Base-by-base conservation (phyloP, 495 filamentous ascomycete genomes). In the Penicillium goetzii region DNA sequence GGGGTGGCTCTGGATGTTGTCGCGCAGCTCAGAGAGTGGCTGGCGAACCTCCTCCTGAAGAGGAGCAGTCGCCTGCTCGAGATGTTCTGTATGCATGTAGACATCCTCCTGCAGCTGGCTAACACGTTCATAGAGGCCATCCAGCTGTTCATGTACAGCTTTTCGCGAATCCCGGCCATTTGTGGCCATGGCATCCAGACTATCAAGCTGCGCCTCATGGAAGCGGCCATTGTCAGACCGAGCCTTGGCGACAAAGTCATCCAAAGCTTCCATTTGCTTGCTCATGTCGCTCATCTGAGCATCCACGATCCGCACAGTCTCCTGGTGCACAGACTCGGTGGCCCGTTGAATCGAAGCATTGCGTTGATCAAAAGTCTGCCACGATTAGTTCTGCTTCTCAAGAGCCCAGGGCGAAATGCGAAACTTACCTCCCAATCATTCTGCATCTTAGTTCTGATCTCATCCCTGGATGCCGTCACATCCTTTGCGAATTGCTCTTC, bases 251-350 rank as follows among this genome's bases (percentile, higher is more conserved):
- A 97, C 91, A 64, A 97, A 97, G 62, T 92, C 90, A 75, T 97
- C 95, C 7, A 98, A 82, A 8, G 91, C 89, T 65, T 84, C 84
- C 86, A 99, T 94, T 76, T 98, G 92, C 9, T 81, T 82, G 60
- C 90, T 88, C 77, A 99, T 89, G 60, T 96, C 89, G 41, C 83
- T 83, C 78, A 97, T 90, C 74, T 98, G 96, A 28, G 88, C 89
- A 70, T 93, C 90, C 11, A 97, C 94, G 66, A 96, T 95, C 1
- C 87, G 88, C 21, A 97, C 86, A 0, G 93, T 96, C 75, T 96
- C 89, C n/a, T 91, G 89, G 62, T 98, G 92, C 11, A 98, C 92
- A 0, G 92, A 90, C 58, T 90, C 89, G 1, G 93, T 96, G 0
- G 90, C 88, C 2, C 83, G 83, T 63, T 92, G 90, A 62, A 98